These are phyloP conservation scores for Lathyrus tuberosus DNA, from an alignment of 306 rosid species.

Conservation along the genomic window DNA sequence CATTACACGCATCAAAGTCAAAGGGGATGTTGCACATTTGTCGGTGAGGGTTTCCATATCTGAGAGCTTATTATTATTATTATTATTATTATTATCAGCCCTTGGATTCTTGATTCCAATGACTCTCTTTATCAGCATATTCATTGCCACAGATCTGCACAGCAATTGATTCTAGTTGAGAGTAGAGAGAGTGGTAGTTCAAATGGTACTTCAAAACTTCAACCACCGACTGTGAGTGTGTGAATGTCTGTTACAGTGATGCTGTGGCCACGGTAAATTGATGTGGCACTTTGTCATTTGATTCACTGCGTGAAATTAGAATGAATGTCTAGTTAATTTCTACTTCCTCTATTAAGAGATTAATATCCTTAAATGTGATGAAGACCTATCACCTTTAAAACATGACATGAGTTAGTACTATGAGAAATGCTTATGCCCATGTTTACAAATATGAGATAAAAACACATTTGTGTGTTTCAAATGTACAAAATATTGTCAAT, in stretches of 20 bases:
- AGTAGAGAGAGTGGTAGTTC: neutral
- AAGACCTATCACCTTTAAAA: no score
- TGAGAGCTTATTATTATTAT: neutral
- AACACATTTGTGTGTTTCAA: no score
- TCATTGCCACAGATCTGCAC: neutral
- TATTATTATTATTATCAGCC: neutral
- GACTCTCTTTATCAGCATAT: neutral
- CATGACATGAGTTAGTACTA: no score
- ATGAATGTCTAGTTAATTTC: no score
- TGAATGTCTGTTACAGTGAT: neutral
- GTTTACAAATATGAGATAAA: no score
- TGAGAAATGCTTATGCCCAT: no score
- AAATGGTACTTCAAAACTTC: neutral
- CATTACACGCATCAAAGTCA: constrained; percentile 57
- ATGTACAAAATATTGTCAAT: no score
- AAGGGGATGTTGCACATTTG: neutral
- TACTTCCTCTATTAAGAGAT: no score
- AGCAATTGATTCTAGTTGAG: neutral
- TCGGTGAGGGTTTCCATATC: neutral
- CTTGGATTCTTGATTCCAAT: neutral
- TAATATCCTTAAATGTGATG: no score
- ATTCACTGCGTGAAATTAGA: no score
- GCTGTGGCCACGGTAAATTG: neutral
- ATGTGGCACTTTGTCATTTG: no score
- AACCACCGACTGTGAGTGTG: no score